Percentiles rank a stretch among this genome's conserved stretches.
These are phyloP conservation scores for Kurtzmaniella quercitrusa DNA, from an alignment of 1,139 yeast species.

Conservation along the genomic window DNA sequence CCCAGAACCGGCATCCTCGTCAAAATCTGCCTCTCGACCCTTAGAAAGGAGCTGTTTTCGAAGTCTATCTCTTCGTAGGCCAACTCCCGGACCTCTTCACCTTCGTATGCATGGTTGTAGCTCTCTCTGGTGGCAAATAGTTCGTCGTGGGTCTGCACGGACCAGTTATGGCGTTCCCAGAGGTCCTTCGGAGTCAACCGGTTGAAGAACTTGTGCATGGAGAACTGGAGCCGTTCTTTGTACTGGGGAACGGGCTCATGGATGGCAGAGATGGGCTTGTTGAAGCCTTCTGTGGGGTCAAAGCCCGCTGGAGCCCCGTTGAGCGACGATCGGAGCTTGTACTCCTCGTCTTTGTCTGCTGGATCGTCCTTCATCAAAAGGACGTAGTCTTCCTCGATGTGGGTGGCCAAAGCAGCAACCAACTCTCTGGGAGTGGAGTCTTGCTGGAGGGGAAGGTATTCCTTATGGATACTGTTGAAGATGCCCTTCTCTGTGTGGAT, in stretches of 20 bases:
- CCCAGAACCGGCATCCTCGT: slow-evolving; percentile 35
- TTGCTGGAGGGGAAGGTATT: slow-evolving; percentile 20
- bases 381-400: slow-evolving; percentile 39
- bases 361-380: slow-evolving; percentile 35
- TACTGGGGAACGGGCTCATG: slow-evolving; percentile 44
- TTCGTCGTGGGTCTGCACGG: slow-evolving; percentile 32
- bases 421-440: slow-evolving; percentile 17
- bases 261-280: slow-evolving; percentile 34
- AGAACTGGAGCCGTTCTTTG: slow-evolving; percentile 22
- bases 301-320: slow-evolving; percentile 43
- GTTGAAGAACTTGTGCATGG: slow-evolving; percentile 39
- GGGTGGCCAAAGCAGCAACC: slow-evolving; percentile 21
- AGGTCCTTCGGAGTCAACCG: slow-evolving; percentile 32
- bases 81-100: slow-evolving; percentile 22
- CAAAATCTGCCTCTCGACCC: slow-evolving; percentile 40
- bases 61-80: slow-evolving; percentile 30
- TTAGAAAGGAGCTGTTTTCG: slow-evolving; percentile 30
- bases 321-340: slow-evolving; percentile 29
- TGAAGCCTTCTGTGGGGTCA: slow-evolving; percentile 31
- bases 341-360: slow-evolving; percentile 28
- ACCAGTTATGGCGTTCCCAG: slow-evolving; percentile 42
- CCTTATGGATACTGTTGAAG: slow-evolving; percentile 26
- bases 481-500: slow-evolving; percentile 12
- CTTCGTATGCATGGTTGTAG: slow-evolving; percentile 26
- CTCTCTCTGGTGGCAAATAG: slow-evolving; percentile 25